Evolutionary conservation across 1,284 basidiomycete species (phyloP), one percentile per base, ranked within the genome.

Genomic region (Puccinia hordei): DNA sequence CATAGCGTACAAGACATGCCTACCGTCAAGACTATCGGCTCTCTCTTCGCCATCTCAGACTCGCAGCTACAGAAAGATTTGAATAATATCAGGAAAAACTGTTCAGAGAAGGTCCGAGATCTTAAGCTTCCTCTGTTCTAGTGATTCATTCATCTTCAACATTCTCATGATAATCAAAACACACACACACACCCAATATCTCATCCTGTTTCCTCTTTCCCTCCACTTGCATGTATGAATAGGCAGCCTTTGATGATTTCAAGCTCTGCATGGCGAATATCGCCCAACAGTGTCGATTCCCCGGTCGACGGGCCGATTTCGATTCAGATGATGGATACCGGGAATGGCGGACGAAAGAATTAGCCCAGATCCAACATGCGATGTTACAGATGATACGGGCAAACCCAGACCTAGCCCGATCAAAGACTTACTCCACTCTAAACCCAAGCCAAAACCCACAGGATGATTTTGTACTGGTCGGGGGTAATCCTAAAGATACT

Each of bases 221-320:
- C n/a, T 63, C 8, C 27, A 13, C 30, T 55, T 13, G 0, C 33
- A 2, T 55, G n/a, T 73, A 35, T 38, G 2, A n/a, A 49, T 49
- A 76, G 74, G 68, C 73, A 72, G 80, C 71, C 9, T n/a, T 77
- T 74, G 68, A 66, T 17, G 57, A 81, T 80, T 69, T 84, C 4
- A 87, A 95, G 91, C 93, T 92, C 44, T 95, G 93, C 85, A 88
- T 98, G 77, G 95, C 94, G 87, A 93, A 95, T 82, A 92, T 98
- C 85, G 93, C 92, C 81, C 91, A 92, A 9, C 92, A 93, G 57
- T 88, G 89, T 27, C 87, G 92, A 0, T 94, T 95, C 85, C 94
- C 95, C 0, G 94, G 93, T 41, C 89, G 91, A 68, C 89, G 91
- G 82, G 91, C 93, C 82, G 95, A 99, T 85, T 99, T 98, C 83